phyloP scores from a whole-genome alignment of 495 filamentous ascomycete species.

The Penicillium subrubescens region DNA sequence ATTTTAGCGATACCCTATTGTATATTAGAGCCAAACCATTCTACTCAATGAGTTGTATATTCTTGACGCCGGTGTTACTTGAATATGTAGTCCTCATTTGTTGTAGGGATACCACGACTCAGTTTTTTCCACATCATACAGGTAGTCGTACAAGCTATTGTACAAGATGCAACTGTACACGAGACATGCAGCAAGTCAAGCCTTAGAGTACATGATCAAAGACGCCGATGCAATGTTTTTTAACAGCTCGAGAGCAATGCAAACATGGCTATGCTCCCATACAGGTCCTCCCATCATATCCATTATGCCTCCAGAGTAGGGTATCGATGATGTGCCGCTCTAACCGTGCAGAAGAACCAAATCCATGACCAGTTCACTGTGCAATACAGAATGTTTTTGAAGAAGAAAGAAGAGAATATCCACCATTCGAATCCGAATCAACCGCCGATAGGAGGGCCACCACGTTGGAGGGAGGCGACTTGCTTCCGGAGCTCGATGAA shows the following conservation, averaged over 20 bases:
- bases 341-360: conserved; percentile 29
- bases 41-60: neutral
- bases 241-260: conserved; percentile 12
- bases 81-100: neutral
- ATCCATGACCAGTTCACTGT: conserved; percentile 23
- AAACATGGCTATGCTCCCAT: conserved; percentile 11
- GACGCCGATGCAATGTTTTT: conserved; percentile 32
- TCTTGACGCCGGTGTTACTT: neutral
- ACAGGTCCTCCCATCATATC: conserved; percentile 25
- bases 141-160: neutral
- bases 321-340: conserved; percentile 38
- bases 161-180: conserved; percentile 6
- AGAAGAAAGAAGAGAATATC: conserved; percentile 14
- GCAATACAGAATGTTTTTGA: conserved; percentile 18
- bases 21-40: conserved; percentile 11
- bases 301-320: conserved; percentile 30
- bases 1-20: conserved; percentile 25
- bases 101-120: neutral
- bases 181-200: conserved; percentile 3
- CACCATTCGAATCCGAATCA: conserved; percentile 25
- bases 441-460: conserved; percentile 45
- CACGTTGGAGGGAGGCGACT: conserved; percentile 44
- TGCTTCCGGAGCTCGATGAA: conserved; percentile 57
- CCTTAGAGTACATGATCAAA: conserved; percentile 14
- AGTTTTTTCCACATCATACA: neutral